Conservation (phyloP, 2,329 filamentous ascomycete species). For the Colletotrichum costaricense region DNA sequence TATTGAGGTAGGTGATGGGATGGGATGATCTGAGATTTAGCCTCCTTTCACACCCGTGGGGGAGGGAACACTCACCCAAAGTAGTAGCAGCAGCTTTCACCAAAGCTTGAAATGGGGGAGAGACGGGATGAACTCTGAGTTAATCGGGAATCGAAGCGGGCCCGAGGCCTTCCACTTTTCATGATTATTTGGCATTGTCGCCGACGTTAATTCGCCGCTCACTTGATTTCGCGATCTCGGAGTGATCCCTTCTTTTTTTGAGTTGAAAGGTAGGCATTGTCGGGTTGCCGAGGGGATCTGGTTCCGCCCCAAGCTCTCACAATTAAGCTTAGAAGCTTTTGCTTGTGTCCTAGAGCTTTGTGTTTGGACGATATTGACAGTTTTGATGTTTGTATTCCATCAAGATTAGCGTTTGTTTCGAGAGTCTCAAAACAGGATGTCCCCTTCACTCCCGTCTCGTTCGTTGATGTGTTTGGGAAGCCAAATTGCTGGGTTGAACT, state of each 20-base stretch:
- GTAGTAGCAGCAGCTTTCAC: too few species aligned
- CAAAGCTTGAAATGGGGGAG: neutral
- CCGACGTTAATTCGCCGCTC: neutral
- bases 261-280: neutral
- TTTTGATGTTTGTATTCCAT: neutral
- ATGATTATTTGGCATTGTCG: neutral
- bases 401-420: neutral
- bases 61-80: too few species aligned
- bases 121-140: constrained; percentile 9
- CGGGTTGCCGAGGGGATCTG: neutral
- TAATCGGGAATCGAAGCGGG: neutral
- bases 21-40: neutral
- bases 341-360: neutral
- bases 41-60: neutral
- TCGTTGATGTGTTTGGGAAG: neutral
- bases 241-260: neutral
- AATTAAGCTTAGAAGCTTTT: neutral
- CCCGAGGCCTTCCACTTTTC: neutral
- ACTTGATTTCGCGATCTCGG: neutral
- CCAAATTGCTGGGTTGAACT: neutral
- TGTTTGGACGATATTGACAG: neutral
- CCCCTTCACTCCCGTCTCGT: neutral
- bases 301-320: constrained; percentile 23
- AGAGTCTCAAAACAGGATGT: neutral
- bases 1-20: neutral